Evolutionary conservation across 2,329 filamentous ascomycete species (phyloP), one percentile per base, ranked within the genome.

Genomic region (Aschersonia sp.): DNA sequence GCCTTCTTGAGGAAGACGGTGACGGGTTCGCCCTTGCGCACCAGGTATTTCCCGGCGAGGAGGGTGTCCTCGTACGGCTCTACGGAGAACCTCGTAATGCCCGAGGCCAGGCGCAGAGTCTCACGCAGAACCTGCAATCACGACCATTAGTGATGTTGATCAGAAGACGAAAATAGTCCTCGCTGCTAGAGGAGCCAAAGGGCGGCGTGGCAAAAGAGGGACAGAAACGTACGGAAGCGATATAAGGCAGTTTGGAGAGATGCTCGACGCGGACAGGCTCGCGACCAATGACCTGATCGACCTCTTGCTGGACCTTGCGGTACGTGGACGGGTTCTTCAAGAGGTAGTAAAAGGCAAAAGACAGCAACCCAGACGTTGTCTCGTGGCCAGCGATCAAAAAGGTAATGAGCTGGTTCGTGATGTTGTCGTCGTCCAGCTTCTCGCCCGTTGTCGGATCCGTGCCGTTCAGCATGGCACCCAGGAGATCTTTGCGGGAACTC

Each of bases 301-400:
- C 77, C 56, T 88, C 83, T 50, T 78, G 60, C 52, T 81, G 81
- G 0, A 80, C 79, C 51, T 77, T 78, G 39, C 64, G 64, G 51
- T 81, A 77, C 2, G 69, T 67, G 1, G 72, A 68, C 0, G 81
- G 82, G 53, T 81, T 70, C 57, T 79, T 81, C 35, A 84, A 59
- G 2, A 88, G 67, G 48, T 81, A 70, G 56, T 80, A 82, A 45
- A 84, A 75, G 0, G 73, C 63, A 56, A 84, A 87, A 0, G 79
- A 75, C 10, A 87, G 60, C 12, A 82, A 63, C 3, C 81, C 82
- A 2, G 79, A 77, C 0, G 83, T 83, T 0, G 84, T 88, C 55
- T 87, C 83, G 51, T 85, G 82, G 2, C 80, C 79, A 37, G 80
- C 80, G 54, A 83, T 79, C 8, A 87, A 61, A 53, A 87, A 86